A percentile compares a stretch with the other conserved stretches of the same genome.
Evolutionary conservation across 2,329 filamentous ascomycete species (phyloP).

Genomic region (Stagonosporopsis rhizophila): DNA sequence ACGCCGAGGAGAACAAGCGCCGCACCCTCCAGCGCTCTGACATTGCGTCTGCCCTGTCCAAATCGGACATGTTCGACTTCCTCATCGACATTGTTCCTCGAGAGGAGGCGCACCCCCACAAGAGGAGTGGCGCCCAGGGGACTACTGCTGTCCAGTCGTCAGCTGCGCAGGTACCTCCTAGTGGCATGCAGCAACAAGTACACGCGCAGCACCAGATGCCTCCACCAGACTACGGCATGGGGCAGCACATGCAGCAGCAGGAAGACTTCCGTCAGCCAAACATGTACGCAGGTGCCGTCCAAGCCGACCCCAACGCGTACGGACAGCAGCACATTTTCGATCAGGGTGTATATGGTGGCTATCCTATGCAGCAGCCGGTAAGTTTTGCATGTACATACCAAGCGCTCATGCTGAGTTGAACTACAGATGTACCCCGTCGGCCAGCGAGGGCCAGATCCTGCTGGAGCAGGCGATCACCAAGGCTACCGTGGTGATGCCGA

Average conservation of each 20-base stretch:
- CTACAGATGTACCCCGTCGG: conserved; percentile 50
- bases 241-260: conserved; percentile 65
- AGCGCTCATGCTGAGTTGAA: conserved; percentile 6
- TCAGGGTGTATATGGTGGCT: conserved; percentile 81
- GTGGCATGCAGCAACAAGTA: conserved; percentile 51
- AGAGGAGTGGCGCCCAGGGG: conserved; percentile 60
- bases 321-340: conserved; percentile 83
- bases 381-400: conserved; percentile 38
- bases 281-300: conserved; percentile 84
- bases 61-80: conserved; percentile 99
- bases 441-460: conserved; percentile 48
- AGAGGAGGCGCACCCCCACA: conserved; percentile 88
- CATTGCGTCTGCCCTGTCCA: conserved; percentile 92
- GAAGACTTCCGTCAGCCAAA: conserved; percentile 78
- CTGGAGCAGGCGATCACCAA: conserved; percentile 47
- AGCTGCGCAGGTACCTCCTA: conserved; percentile 50
- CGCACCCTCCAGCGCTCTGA: conserved; percentile 94
- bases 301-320: conserved; percentile 75
- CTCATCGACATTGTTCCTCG: conserved; percentile 97
- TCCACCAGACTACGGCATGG: conserved; percentile 64
- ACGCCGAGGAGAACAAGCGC: conserved; percentile 98
- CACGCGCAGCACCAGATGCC: conserved; percentile 61
- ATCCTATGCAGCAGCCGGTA: conserved; percentile 86
- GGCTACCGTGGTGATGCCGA: conserved; percentile 48
- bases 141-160: conserved; percentile 49